Percentiles rank a stretch among this genome's conserved stretches.
phyloP scores from a whole-genome alignment of 2,329 filamentous ascomycete species.

The Fulvia fulva region DNA sequence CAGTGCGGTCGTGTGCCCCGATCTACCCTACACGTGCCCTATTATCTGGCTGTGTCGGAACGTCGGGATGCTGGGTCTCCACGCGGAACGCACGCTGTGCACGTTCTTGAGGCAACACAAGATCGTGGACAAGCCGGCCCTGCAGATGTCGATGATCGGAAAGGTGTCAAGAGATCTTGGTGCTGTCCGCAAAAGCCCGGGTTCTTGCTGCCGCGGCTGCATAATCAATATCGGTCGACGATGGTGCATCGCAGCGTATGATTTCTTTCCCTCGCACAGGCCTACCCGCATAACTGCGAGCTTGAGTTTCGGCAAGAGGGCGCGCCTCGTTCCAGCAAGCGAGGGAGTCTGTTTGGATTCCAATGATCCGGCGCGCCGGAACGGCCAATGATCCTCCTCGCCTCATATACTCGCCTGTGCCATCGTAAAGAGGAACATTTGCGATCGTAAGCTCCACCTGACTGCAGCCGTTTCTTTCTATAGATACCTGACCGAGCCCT shows the following conservation, averaged over 20 bases:
- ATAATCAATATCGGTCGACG: background rate
- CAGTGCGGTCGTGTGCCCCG: background rate
- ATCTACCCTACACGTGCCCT: no score
- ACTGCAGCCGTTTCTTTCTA: background rate
- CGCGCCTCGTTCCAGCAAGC: constrained; percentile 18
- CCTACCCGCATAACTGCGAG: background rate
- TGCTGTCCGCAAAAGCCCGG: background rate
- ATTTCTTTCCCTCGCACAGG: constrained; percentile 7
- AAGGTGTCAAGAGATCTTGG: background rate
- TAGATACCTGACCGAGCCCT: background rate
- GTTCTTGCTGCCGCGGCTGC: constrained; percentile 3
- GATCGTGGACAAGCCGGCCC: background rate
- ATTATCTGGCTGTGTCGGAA: no score
- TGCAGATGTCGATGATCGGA: background rate
- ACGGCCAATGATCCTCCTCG: constrained; percentile 7
- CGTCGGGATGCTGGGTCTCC: background rate
- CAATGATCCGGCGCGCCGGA: constrained; percentile 9
- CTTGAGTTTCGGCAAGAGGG: constrained; percentile 3
- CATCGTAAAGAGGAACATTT: background rate
- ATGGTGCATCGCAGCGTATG: constrained; percentile 15
- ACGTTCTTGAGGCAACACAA: constrained; percentile 1
- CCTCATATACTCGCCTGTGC: constrained; percentile 9
- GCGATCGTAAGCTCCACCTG: background rate
- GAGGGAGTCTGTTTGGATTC: constrained; percentile 5
- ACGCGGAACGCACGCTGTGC: background rate